Evolutionary conservation across 495 filamentous ascomycete genomes (phyloP), one percentile per base, ranked within the genome.

Genomic region (Glutinoglossum americanum): DNA sequence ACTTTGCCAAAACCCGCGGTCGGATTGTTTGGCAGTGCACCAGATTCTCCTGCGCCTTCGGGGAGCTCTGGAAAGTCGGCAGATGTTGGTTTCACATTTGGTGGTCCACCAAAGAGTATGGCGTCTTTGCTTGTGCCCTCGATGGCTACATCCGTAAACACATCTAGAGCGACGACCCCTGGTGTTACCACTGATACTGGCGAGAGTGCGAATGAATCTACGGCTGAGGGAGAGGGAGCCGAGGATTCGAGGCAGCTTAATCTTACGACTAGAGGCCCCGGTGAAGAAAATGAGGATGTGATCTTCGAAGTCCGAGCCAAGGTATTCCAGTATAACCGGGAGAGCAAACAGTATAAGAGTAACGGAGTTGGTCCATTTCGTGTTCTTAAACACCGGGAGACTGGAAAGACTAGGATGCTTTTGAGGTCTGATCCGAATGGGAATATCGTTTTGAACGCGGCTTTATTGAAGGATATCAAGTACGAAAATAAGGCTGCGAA

Each of bases 391-490:
- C 72, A 89, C 67, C 79, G 79, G 59, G 70, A 72, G 0, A 84
- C 79, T 0, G 75, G 75, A 0, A 72, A 73, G 13, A 73, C 80
- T 11, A 80, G 85, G 37, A 66, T 87, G 57, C 67, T 90, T 27
- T 63, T 87, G 51, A 76, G 85, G 30, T 76, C 74, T 15, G 83
- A 87, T 54, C 83, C 83, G 0, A 76, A 79, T 59, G 85, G 85
- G 25, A 77, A 79, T 19, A 66, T 89, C 17, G 71, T 83, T 4
- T 64, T 89, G 57, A 89, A 89, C 69, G 76, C 81, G 39, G 63
- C 69, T 15, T 64, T 88, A 21, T 72, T 81, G 33, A 71, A 78
- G 26, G 68, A 74, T 15, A 67, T 82, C 8, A 72, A 71, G 1
- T 89, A 87, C 67, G 73, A 72, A 54, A 63, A 67, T 5, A 69